Conservation (phyloP, 805 yeast species). For the Ogataea ramenticola region DNA sequence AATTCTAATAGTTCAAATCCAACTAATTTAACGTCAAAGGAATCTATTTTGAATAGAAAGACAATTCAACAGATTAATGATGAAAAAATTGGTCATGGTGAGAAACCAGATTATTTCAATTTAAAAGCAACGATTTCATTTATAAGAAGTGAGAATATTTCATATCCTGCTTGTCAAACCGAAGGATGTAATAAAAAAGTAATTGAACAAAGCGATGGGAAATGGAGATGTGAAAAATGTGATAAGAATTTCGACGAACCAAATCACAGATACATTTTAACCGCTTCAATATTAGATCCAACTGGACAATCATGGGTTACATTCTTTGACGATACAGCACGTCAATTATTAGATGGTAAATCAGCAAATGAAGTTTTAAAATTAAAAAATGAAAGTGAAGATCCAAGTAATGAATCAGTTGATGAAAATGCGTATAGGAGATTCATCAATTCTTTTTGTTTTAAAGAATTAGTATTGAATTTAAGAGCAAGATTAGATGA, state of each 20-base stretch:
- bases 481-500: slow-evolving; percentile 77
- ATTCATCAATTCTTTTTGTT: slow-evolving; percentile 32
- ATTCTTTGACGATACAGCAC: slow-evolving; percentile 85
- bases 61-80: slow-evolving; percentile 58
- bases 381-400: slow-evolving; percentile 32
- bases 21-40: slow-evolving; percentile 26
- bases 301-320: slow-evolving; percentile 85
- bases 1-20: slow-evolving; percentile 17
- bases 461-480: slow-evolving; percentile 69
- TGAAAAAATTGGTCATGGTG: slow-evolving; percentile 65
- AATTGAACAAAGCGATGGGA: slow-evolving; percentile 59
- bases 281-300: slow-evolving; percentile 69
- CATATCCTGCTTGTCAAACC: slow-evolving; percentile 83
- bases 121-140: slow-evolving; percentile 69
- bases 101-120: slow-evolving; percentile 72
- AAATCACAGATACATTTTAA: slow-evolving; percentile 69
- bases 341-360: slow-evolving; percentile 46
- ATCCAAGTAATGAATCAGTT: slow-evolving; percentile 35
- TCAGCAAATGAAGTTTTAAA: slow-evolving; percentile 56
- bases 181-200: slow-evolving; percentile 82
- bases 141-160: slow-evolving; percentile 66
- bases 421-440: slow-evolving; percentile 28
- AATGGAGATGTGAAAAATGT: slow-evolving; percentile 95
- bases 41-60: slow-evolving; percentile 49
- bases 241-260: slow-evolving; percentile 64